Conservation (phyloP, 192 early-diverging fungal species). For the Spinellus fusiger region DNA sequence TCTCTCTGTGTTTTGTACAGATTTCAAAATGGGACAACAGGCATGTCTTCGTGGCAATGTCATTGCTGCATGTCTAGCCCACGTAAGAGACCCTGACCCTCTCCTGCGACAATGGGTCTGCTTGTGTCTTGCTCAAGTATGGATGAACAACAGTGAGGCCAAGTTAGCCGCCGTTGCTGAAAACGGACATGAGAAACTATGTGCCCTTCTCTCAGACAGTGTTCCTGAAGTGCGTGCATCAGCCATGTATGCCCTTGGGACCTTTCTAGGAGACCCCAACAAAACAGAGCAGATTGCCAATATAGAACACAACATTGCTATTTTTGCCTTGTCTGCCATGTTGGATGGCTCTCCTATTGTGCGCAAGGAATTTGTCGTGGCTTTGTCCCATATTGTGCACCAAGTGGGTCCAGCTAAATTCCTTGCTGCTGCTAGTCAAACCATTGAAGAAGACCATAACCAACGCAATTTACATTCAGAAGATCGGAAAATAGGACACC, state of each 20-base stretch:
- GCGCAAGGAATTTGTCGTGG: conserved; percentile 76
- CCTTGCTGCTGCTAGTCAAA: conserved; percentile 57
- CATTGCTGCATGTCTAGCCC: conserved; percentile 56
- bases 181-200: conserved; percentile 58
- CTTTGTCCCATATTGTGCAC: conserved; percentile 68
- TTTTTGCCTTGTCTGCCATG: conserved; percentile 55
- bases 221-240: conserved; percentile 82
- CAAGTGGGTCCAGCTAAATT: conserved; percentile 57
- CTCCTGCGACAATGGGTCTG: conserved; percentile 86
- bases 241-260: conserved; percentile 72
- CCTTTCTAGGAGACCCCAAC: conserved; percentile 67
- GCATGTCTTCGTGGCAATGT: conserved; percentile 72
- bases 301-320: conserved; percentile 71
- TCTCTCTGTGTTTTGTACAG: conserved; percentile 87
- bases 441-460: conserved; percentile 30
- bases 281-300: conserved; percentile 63
- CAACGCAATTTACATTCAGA: conserved; percentile 16
- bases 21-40: conserved; percentile 76
- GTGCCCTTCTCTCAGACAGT: conserved; percentile 52
- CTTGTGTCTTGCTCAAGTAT: conserved; percentile 80
- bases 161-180: conserved; percentile 57
- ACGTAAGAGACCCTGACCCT: conserved; percentile 66
- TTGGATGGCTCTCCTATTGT: conserved; percentile 88
- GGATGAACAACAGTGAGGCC: conserved; percentile 72
- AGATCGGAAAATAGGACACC: conserved; percentile 16